Evolutionary conservation across 768 basidiomycete species (phyloP).

Genomic region (Termitomyces sp.): DNA sequence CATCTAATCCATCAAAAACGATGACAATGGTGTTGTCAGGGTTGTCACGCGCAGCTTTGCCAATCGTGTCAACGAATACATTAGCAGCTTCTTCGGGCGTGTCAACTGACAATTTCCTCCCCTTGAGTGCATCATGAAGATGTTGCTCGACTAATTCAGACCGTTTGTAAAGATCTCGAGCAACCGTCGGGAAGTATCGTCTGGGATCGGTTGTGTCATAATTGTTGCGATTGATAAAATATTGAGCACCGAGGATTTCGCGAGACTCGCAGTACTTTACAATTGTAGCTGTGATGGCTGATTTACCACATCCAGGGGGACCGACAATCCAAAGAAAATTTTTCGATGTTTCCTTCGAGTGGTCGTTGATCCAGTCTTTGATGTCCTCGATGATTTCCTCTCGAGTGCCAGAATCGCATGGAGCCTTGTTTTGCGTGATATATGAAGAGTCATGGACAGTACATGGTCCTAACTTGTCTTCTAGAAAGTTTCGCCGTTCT

Average conservation of each 20-base stretch:
- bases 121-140: not conserved
- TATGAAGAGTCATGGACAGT: not conserved
- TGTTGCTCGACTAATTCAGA: no score
- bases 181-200: no score
- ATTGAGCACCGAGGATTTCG: constrained; percentile 3
- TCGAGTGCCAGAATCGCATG: not conserved
- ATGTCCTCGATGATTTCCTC: not conserved
- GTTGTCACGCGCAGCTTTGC: not conserved
- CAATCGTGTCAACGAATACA: constrained; percentile 2
- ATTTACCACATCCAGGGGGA: constrained; percentile 4
- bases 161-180: no score
- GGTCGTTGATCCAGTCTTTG: not conserved
- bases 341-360: not conserved
- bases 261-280: not conserved
- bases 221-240: not conserved
- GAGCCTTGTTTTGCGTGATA: not conserved
- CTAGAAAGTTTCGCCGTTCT: not conserved
- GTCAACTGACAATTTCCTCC: constrained; percentile 5
- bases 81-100: not conserved
- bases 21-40: not conserved
- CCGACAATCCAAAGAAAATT: constrained; percentile 11
- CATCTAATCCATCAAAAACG: no score
- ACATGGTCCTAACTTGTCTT: not conserved
- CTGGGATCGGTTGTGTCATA: not conserved
- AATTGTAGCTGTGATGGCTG: constrained; percentile 9